Evolutionary conservation across 257 asterid species (phyloP).

Genomic region (Cruciata laevipes): DNA sequence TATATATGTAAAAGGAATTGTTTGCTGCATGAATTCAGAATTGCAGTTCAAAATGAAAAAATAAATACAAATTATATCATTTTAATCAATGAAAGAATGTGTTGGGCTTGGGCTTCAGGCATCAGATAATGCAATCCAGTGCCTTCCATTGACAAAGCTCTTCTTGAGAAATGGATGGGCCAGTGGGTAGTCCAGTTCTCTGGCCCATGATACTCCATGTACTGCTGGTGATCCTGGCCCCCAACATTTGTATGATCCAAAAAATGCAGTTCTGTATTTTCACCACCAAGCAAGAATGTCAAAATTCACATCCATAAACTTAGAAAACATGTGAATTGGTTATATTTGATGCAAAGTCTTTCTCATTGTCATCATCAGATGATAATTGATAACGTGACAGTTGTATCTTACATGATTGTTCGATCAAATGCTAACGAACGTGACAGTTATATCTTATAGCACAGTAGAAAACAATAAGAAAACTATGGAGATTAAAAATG

Average conservation of each 20-base stretch:
- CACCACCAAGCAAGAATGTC: background rate
- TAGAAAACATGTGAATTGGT: too few species aligned
- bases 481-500: background rate
- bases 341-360: too few species aligned
- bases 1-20: background rate
- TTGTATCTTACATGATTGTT: too few species aligned
- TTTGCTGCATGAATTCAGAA: background rate
- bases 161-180: constrained; percentile 53
- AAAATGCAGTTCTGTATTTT: constrained; percentile 32
- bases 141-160: constrained; percentile 89
- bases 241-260: constrained; percentile 38
- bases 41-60: background rate
- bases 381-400: too few species aligned
- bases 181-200: constrained; percentile 35
- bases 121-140: constrained; percentile 70
- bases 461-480: too few species aligned
- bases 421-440: too few species aligned
- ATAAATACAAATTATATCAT: background rate
- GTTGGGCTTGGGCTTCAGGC: constrained; percentile 23
- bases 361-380: too few species aligned
- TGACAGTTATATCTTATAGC: too few species aligned
- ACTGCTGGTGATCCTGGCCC: constrained; percentile 47
- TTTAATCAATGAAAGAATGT: background rate
- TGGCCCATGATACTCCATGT: constrained; percentile 51
- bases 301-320: background rate